Conservation (phyloP, 1,284 basidiomycete species). For the Moniliophthora roreri region DNA sequence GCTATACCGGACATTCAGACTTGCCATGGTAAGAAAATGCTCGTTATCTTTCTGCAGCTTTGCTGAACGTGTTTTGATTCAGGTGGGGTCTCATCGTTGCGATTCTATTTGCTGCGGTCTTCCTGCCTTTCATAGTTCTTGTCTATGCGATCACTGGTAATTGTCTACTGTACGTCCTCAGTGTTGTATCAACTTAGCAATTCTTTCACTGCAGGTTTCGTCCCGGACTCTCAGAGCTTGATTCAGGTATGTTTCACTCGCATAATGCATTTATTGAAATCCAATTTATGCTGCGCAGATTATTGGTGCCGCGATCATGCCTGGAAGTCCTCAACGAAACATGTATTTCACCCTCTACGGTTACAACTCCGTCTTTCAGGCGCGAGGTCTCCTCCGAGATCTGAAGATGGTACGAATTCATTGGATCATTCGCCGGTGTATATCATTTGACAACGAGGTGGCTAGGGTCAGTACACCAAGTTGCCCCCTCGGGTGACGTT, state of each 20-base stretch:
- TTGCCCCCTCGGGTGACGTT: slow-evolving; percentile 64
- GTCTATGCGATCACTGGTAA: slow-evolving; percentile 39
- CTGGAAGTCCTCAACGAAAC: slow-evolving; percentile 30
- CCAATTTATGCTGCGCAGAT: slow-evolving; percentile 29
- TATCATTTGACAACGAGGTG: slow-evolving; percentile 8
- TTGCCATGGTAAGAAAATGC: slow-evolving; percentile 17
- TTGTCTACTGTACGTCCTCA: too few species aligned
- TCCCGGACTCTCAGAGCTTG: slow-evolving; percentile 28
- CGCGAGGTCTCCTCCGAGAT: too few species aligned
- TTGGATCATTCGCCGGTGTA: neutral
- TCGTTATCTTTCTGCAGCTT: neutral
- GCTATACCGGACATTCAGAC: slow-evolving; percentile 47
- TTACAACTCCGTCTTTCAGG: slow-evolving; percentile 1
- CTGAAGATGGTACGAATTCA: slow-evolving; percentile 44
- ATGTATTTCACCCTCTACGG: slow-evolving; percentile 18
- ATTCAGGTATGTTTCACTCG: slow-evolving; percentile 22
- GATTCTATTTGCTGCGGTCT: slow-evolving; percentile 47
- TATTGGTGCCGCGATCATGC: slow-evolving; percentile 38
- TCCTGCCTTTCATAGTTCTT: slow-evolving; percentile 41
- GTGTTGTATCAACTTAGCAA: too few species aligned
- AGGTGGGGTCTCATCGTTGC: slow-evolving; percentile 45
- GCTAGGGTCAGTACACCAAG: slow-evolving; percentile 59
- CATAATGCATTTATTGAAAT: neutral
- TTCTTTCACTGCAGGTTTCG: slow-evolving; percentile 41
- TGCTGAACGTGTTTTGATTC: slow-evolving; percentile 1